Conservation (phyloP, 306 rosid species). For the Fagus sylvatica region DNA sequence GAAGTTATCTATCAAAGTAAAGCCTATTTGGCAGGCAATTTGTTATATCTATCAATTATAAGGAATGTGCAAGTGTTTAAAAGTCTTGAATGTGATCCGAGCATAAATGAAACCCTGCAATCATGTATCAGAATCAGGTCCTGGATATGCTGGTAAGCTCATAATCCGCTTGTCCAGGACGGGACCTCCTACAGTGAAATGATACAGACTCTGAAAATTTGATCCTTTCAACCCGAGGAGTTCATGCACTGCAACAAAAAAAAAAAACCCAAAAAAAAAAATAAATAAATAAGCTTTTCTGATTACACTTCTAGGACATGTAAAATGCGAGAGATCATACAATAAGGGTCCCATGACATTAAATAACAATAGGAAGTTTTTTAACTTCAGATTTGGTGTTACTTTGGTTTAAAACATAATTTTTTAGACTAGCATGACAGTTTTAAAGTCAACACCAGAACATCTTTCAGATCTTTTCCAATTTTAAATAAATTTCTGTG, state of each 20-base stretch:
- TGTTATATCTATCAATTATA: neutral
- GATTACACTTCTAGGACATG: neutral
- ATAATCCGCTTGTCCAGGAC: conserved; percentile 80
- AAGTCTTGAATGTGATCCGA: neutral
- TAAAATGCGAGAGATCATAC: neutral
- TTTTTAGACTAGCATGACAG: neutral
- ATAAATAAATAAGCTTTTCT: neutral
- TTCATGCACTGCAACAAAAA: conserved; percentile 75
- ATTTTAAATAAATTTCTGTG: neutral
- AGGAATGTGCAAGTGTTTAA: too few species aligned
- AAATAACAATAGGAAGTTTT: neutral
- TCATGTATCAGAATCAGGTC: conserved; percentile 65
- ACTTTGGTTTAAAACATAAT: neutral
- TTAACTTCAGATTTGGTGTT: neutral
- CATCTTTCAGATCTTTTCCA: neutral
- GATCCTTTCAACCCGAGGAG: conserved; percentile 76
- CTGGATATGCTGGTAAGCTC: conserved; percentile 98
- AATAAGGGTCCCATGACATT: neutral
- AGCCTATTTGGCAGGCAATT: neutral
- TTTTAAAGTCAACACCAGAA: neutral
- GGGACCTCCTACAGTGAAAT: conserved; percentile 92
- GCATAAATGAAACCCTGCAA: conserved; percentile 3
- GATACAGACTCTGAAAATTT: conserved; percentile 83
- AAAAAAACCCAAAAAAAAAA: conserved; percentile 8
- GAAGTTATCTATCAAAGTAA: neutral